Evolutionary conservation across 257 asterid species (phyloP).

Genomic region (Thymus mandschuricus): DNA sequence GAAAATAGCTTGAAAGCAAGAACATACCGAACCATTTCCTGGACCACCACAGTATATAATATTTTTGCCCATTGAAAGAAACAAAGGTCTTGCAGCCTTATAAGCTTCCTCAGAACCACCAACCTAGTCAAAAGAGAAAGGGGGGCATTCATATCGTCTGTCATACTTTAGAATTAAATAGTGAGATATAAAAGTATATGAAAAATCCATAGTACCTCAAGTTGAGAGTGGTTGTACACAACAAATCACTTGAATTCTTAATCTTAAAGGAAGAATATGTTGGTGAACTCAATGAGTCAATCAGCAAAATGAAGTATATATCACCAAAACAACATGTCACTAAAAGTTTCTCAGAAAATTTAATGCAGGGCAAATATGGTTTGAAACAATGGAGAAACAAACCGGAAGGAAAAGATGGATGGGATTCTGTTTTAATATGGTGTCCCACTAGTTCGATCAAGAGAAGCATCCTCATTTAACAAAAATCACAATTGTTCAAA

Average conservation of each 20-base stretch:
- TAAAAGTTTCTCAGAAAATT: not conserved
- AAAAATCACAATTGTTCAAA: not conserved
- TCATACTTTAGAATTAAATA: not conserved
- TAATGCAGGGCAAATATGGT: not conserved
- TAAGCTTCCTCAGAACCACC: constrained; percentile 90
- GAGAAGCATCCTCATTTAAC: not conserved
- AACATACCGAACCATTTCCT: constrained; percentile 93
- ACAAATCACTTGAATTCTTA: not conserved
- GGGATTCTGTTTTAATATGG: not conserved
- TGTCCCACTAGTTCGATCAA: not conserved
- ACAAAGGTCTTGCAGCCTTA: constrained; percentile 67
- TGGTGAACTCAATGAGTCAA: not conserved
- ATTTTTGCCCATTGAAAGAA: constrained; percentile 90
- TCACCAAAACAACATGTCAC: not conserved
- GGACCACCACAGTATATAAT: constrained; percentile 91
- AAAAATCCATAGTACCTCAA: not conserved
- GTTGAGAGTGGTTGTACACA: not conserved
- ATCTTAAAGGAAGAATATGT: not conserved
- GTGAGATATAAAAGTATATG: not conserved
- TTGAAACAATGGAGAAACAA: not conserved
- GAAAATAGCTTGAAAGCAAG: constrained; percentile 13
- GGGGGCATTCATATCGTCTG: too few species aligned
- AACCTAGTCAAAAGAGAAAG: constrained; percentile 48
- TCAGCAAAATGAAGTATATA: not conserved
- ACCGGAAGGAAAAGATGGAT: not conserved